Evolutionary conservation across 306 rosid genomes (phyloP).

Genomic region (Rubus idaeus): DNA sequence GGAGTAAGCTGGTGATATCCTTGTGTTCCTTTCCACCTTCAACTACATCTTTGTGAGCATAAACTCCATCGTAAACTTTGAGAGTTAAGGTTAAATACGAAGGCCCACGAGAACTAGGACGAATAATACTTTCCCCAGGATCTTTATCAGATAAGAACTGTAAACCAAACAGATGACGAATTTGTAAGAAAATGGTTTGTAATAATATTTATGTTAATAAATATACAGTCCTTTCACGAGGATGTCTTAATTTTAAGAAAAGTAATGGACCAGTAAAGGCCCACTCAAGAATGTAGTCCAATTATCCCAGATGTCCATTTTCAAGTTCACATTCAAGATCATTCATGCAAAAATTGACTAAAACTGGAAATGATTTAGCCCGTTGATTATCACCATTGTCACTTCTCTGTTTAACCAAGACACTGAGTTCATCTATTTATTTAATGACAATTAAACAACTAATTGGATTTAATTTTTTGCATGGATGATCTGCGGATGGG

Average conservation of each 20-base stretch:
- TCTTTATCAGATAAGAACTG: constrained; percentile 95
- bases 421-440: too few species aligned
- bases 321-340: not conserved
- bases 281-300: not conserved
- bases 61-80: constrained; percentile 89
- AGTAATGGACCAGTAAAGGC: not conserved
- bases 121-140: constrained; percentile 93
- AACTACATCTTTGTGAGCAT: constrained; percentile 93
- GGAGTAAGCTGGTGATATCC: constrained; percentile 93
- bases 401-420: too few species aligned
- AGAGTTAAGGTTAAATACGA: constrained; percentile 84
- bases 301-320: not conserved
- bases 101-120: constrained; percentile 97
- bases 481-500: too few species aligned
- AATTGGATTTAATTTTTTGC: too few species aligned
- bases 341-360: too few species aligned
- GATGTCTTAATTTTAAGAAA: not conserved
- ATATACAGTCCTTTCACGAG: not conserved
- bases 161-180: constrained; percentile 6
- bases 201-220: not conserved
- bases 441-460: too few species aligned
- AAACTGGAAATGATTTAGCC: too few species aligned
- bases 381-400: too few species aligned
- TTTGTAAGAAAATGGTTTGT: not conserved
- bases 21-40: constrained; percentile 99